phyloP scores from a whole-genome alignment of 2,329 filamentous ascomycete species.

The Graphilbum ipis-grandicollis region DNA sequence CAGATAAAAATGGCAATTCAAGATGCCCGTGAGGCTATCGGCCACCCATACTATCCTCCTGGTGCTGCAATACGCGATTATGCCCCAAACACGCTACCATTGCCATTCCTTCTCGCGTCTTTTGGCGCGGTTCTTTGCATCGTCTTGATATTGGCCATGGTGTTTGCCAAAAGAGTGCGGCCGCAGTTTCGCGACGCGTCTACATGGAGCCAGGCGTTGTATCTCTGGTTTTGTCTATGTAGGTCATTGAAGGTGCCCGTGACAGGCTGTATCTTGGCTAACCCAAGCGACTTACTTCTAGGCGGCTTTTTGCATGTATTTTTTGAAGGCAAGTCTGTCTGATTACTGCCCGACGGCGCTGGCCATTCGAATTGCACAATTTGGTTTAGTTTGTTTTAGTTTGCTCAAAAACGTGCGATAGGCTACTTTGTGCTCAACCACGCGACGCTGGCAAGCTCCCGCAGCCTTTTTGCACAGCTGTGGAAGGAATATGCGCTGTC shows the following conservation, averaged over 20 bases:
- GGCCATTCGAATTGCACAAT: too few species aligned
- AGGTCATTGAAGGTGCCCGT: too few species aligned
- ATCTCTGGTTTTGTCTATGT: conserved; percentile 40
- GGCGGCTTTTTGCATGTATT: conserved; percentile 57
- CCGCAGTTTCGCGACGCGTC: conserved; percentile 13
- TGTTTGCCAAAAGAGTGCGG: conserved; percentile 10
- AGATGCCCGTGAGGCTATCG: not conserved
- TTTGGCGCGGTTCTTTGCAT: conserved; percentile 20
- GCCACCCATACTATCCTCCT: conserved; percentile 36
- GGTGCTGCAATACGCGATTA: conserved; percentile 26
- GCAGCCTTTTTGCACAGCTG: conserved; percentile 63
- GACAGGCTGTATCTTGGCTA: too few species aligned
- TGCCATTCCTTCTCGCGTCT: conserved; percentile 19
- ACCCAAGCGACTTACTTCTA: conserved; percentile 12
- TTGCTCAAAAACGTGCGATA: conserved; percentile 12
- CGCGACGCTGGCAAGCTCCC: conserved; percentile 42
- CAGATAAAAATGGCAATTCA: not conserved
- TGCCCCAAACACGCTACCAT: conserved; percentile 23
- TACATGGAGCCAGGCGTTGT: conserved; percentile 22
- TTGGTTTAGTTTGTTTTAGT: too few species aligned
- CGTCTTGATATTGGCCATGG: conserved; percentile 17
- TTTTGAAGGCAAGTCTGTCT: conserved; percentile 51
- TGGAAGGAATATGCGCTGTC: conserved; percentile 89
- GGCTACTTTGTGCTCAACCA: conserved; percentile 65
- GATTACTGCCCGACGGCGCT: too few species aligned